Evolutionary conservation across 495 filamentous ascomycete genomes (phyloP).

Genomic region (Hypoxylon perforatum): DNA sequence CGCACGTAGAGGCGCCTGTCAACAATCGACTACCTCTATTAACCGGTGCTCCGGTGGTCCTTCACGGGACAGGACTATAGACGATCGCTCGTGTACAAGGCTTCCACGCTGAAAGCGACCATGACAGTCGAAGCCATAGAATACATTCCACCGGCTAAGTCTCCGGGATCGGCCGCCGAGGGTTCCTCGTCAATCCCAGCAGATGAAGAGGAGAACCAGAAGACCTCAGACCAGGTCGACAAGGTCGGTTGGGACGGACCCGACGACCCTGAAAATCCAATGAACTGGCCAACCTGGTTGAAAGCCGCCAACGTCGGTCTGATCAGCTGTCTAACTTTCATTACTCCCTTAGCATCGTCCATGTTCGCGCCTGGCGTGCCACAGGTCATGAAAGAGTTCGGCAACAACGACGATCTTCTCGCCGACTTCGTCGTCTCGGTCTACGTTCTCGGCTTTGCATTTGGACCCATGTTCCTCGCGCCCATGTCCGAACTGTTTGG

Average conservation of each 20-base stretch:
- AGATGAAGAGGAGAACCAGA: too few relatives aligned
- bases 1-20: too few relatives aligned
- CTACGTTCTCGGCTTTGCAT: slow-evolving; percentile 62
- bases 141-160: too few relatives aligned
- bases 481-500: slow-evolving; percentile 69
- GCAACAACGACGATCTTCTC: slow-evolving; percentile 24
- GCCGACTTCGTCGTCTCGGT: slow-evolving; percentile 45
- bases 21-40: too few relatives aligned
- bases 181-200: too few relatives aligned
- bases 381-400: slow-evolving; percentile 47
- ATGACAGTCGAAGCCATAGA: too few relatives aligned
- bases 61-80: too few relatives aligned
- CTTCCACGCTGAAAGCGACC: too few relatives aligned
- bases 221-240: too few relatives aligned
- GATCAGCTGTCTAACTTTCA: slow-evolving; percentile 66
- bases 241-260: slow-evolving; percentile 46
- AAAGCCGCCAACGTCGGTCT: slow-evolving; percentile 36
- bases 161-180: too few relatives aligned
- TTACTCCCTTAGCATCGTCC: slow-evolving; percentile 21
- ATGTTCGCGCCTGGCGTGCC: slow-evolving; percentile 50
- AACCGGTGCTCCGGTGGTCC: too few relatives aligned
- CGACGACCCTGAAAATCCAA: slow-evolving; percentile 65
- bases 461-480: slow-evolving; percentile 66
- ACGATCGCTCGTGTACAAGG: too few relatives aligned
- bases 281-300: slow-evolving; percentile 57